Percentiles rank a stretch among this genome's conserved stretches.
Conservation (phyloP, 2,329 filamentous ascomycete genomes). For the Fusarium denticulatum region DNA sequence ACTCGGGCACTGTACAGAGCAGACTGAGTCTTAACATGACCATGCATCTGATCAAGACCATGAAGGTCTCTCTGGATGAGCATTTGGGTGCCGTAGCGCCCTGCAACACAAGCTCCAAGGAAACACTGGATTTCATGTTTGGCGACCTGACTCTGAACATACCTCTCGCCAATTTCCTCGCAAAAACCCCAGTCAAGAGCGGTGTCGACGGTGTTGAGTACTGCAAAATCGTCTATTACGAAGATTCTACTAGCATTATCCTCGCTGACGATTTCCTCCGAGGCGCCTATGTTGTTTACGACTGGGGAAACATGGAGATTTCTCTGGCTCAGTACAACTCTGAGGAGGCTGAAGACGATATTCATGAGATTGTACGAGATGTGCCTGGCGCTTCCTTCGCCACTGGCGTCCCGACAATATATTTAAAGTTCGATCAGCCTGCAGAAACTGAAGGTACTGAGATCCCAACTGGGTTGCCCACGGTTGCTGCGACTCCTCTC, state of each 20-base stretch:
- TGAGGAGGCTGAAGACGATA: neutral
- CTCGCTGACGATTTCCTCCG: neutral
- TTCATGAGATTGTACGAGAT: neutral
- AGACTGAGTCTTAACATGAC: neutral
- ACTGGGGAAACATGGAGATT: neutral
- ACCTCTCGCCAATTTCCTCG: neutral
- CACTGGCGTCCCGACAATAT: neutral
- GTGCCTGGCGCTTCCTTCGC: neutral
- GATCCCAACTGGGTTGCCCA: neutral
- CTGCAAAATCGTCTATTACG: neutral
- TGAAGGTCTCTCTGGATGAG: neutral
- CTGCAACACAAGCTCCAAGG: neutral
- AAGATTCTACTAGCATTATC: neutral
- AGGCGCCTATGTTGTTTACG: neutral
- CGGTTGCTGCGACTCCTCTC: neutral
- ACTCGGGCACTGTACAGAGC: neutral
- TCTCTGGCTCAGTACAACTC: neutral
- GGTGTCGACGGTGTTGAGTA: neutral
- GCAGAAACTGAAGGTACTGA: neutral
- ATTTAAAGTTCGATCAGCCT: neutral
- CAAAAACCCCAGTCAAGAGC: neutral
- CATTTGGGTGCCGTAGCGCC: neutral
- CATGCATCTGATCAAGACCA: neutral
- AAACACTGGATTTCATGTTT: neutral
- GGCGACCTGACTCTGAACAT: neutral